Percentiles rank a stretch among this genome's conserved stretches.
These are phyloP conservation scores for Ruellia speciosa DNA, from an alignment of 305 asterid genomes.

Conservation along the genomic window DNA sequence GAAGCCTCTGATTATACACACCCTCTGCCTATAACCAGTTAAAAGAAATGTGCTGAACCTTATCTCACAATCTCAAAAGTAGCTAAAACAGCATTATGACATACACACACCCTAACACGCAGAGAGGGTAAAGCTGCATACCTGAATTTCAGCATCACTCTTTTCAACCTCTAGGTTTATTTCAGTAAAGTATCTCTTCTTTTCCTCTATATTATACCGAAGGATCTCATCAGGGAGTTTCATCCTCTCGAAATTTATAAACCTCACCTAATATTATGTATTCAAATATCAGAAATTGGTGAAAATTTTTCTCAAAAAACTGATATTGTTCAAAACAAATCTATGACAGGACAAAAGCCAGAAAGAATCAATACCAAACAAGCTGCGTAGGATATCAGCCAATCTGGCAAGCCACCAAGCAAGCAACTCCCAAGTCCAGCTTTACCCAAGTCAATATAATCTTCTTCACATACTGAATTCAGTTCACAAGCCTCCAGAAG, in stretches of 20 bases:
- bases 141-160: conserved; percentile 98
- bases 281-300: conserved; percentile 21
- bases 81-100: neutral
- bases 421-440: conserved; percentile 99
- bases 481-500: conserved; percentile 91
- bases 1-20: conserved; percentile 94
- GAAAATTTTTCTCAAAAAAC: neutral
- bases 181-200: conserved; percentile 81
- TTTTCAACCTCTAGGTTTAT: conserved; percentile 73
- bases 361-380: conserved; percentile 51
- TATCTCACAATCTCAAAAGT: neutral
- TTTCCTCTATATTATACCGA: conserved; percentile 82
- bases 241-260: conserved; percentile 91
- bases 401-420: conserved; percentile 93
- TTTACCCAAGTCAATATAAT: conserved; percentile 77
- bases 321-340: neutral
- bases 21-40: conserved; percentile 78
- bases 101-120: neutral
- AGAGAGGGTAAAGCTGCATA: conserved; percentile 12
- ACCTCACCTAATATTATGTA: conserved; percentile 68
- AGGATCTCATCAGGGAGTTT: conserved; percentile 78
- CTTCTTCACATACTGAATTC: conserved; percentile 85
- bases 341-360: conserved; percentile 10
- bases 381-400: conserved; percentile 92
- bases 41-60: neutral